Evolutionary conservation across 2,329 filamentous ascomycete species (phyloP), one percentile per base, ranked within the genome.

Genomic region (Cryphonectria japonica): DNA sequence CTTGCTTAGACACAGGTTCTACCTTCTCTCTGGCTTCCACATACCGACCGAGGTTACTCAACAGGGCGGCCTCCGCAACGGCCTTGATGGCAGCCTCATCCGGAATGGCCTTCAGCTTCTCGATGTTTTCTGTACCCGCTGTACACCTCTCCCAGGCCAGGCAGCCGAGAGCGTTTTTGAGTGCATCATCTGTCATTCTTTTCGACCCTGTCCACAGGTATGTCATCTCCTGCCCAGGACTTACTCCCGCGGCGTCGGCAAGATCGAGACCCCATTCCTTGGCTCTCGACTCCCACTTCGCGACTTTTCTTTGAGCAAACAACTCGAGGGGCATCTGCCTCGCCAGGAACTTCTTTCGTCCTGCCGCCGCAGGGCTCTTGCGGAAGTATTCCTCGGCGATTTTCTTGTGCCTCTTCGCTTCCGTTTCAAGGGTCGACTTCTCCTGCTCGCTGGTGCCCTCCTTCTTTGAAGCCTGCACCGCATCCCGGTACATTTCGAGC

Each of bases 171-270:
- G 90, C 93, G 59, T 84, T 82, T 64, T 91, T 83, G 19, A 97
- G 83, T 72, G 95, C 88, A 0, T 82, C 82, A 0, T 82, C 76
- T 2, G 87, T 84, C 93, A 97, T 97, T 69, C 94, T 89, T 80
- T 93, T 95, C 76, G 89, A 90, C 0, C 95, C 95, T 77, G 93
- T 95, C 95, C 95, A 98, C 76, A 98, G 89, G 79, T 95, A 97
- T 16, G 92, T 91, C 92, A 98, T 97, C 83, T 98, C 96, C 76
- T 94, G 89, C 0, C 93, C 84, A 0, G 96, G 96, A 72, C 91
- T 92, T 3, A 93, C 86, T 0, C 94, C 94, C 11, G 97, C 85
- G 0, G 92, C 94, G 75, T 98, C 95, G 1, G 92, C 87, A 3
- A 98, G 84, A 64, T 91, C 87, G 43, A 93, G 81, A 1, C 86